phyloP scores from a whole-genome alignment of 441 rosid genomes.

The Gossypium gossypioides region DNA sequence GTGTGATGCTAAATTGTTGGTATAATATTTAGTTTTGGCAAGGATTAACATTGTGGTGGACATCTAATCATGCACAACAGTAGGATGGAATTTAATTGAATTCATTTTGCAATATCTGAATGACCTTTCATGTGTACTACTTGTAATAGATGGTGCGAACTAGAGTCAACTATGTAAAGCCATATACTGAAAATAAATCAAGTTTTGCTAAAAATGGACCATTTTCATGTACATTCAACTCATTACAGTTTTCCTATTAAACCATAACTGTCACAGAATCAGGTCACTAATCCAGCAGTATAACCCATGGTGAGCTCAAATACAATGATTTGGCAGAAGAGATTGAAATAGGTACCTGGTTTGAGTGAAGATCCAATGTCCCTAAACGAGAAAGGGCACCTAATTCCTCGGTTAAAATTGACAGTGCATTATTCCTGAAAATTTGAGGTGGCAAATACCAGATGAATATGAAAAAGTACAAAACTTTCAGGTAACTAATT shows the following conservation, averaged over 20 bases:
- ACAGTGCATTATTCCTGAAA: constrained; percentile 62
- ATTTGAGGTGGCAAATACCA: constrained; percentile 14
- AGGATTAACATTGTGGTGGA: background rate
- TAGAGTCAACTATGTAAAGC: background rate
- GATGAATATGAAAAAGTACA: constrained; percentile 18
- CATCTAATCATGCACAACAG: background rate
- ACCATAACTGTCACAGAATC: background rate
- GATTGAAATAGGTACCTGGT: constrained; percentile 43
- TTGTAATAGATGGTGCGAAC: background rate
- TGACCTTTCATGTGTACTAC: background rate
- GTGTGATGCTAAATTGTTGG: background rate
- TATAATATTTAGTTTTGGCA: background rate
- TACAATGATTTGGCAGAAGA: background rate
- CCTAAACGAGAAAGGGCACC: constrained; percentile 61
- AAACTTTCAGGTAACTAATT: constrained; percentile 13
- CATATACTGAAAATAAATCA: background rate
- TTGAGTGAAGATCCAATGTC: constrained; percentile 78
- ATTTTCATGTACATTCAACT: background rate
- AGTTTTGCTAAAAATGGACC: background rate
- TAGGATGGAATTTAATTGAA: background rate
- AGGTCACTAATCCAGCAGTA: background rate
- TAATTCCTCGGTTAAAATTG: constrained; percentile 57
- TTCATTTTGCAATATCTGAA: background rate
- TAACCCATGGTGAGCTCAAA: background rate
- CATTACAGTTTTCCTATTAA: background rate